Percentiles rank a stretch among this genome's conserved stretches.
These are phyloP conservation scores for Spergularia marina DNA, from an alignment of 148 eudicot genomes.

Conservation along the genomic window DNA sequence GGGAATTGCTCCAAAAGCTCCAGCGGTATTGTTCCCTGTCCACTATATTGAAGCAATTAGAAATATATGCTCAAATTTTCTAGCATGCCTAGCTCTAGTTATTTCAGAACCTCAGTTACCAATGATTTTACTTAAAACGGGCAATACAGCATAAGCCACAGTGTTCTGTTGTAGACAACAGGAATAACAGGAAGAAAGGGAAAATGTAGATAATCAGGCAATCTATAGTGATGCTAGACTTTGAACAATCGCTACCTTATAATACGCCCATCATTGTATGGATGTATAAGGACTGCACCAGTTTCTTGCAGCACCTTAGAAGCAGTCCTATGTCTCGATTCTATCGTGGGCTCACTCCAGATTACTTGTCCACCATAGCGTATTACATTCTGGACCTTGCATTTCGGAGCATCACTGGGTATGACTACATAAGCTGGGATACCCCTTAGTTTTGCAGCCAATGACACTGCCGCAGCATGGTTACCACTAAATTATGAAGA, in stretches of 20 bases:
- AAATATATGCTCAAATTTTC: neutral
- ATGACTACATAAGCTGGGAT: constrained; percentile 84
- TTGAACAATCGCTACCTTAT: constrained; percentile 51
- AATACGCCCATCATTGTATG: constrained; percentile 78
- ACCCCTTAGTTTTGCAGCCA: constrained; percentile 90
- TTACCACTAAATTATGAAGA: constrained; percentile 59
- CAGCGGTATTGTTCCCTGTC: constrained; percentile 87
- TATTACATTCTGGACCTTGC: constrained; percentile 85
- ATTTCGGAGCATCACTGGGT: constrained; percentile 90
- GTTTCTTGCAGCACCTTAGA: constrained; percentile 70
- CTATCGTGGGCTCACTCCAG: constrained; percentile 76
- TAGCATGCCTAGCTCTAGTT: neutral
- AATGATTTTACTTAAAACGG: no score
- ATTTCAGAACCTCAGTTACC: no score
- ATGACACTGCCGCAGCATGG: constrained; percentile 89
- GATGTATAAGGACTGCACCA: constrained; percentile 86
- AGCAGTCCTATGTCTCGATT: constrained; percentile 73
- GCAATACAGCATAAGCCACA: no score
- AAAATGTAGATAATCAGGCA: no score
- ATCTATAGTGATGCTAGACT: neutral
- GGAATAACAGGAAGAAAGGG: no score
- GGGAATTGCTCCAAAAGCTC: constrained; percentile 92
- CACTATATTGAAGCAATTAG: constrained; percentile 41
- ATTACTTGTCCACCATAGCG: constrained; percentile 90
- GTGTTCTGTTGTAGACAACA: no score